Conservation (phyloP, 164 flowering plant genomes). For the Santalum album region DNA sequence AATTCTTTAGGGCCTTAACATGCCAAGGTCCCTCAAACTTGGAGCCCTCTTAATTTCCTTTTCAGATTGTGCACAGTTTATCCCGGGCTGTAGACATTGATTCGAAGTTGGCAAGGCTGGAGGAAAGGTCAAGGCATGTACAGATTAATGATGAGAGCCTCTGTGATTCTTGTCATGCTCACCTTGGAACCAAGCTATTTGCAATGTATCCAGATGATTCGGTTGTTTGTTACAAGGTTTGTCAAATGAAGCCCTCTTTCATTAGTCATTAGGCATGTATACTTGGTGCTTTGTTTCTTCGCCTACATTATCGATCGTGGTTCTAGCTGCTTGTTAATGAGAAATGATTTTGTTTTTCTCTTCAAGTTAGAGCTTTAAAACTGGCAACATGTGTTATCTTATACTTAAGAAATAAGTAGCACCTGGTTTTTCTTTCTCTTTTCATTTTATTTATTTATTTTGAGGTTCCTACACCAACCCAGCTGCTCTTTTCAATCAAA, state of each 20-base stretch:
- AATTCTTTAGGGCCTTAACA: too few relatives aligned
- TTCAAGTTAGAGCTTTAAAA: too few relatives aligned
- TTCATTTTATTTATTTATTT: too few relatives aligned
- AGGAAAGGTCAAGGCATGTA: conserved; percentile 83
- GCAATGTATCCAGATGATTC: conserved; percentile 98
- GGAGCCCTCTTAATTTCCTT: not conserved
- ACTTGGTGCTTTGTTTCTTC: not conserved
- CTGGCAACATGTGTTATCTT: too few relatives aligned
- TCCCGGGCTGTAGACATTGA: conserved; percentile 76
- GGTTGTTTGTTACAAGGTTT: conserved; percentile 92
- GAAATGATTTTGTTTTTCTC: too few relatives aligned
- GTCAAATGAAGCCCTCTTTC: conserved; percentile 13
- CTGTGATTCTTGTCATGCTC: conserved; percentile 95
- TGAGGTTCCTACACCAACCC: too few relatives aligned
- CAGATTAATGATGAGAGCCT: conserved; percentile 93
- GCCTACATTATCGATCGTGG: too few relatives aligned
- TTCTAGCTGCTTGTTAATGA: too few relatives aligned
- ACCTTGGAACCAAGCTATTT: conserved; percentile 94
- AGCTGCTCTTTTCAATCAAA: too few relatives aligned
- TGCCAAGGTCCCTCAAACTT: too few relatives aligned
- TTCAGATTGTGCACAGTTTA: conserved; percentile 72
- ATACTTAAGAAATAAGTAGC: too few relatives aligned
- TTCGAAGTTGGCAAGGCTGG: conserved; percentile 69
- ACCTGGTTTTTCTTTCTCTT: too few relatives aligned
- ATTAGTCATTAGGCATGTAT: not conserved